A percentile compares a stretch with the other conserved stretches of the same genome.
Conservation (phyloP, 75 land plant genomes). For the Cryptomeria japonica region DNA sequence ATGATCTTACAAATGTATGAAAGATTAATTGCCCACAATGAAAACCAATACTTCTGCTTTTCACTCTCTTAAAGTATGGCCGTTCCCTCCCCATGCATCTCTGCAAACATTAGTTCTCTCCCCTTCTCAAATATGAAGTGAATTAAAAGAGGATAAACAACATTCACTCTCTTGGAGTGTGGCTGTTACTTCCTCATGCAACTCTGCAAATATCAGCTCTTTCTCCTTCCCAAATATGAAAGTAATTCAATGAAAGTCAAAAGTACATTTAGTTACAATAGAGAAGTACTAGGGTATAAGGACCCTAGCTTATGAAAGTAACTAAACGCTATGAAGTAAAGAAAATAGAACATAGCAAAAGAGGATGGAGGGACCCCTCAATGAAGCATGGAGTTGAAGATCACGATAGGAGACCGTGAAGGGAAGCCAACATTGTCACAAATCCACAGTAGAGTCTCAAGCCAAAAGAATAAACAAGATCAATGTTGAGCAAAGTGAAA, state of each 20-base stretch:
- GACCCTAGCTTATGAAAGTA: background rate
- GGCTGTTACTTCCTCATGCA: too few species aligned
- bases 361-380: background rate
- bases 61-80: too few species aligned
- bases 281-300: background rate
- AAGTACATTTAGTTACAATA: background rate
- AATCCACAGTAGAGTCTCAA: background rate
- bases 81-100: too few species aligned
- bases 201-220: too few species aligned
- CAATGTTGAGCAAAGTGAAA: background rate
- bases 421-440: background rate
- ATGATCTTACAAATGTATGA: background rate
- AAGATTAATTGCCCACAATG: background rate
- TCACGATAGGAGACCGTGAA: background rate
- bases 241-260: background rate
- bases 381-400: background rate
- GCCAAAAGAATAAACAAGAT: background rate
- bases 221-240: too few species aligned
- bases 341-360: background rate
- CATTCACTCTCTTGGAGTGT: too few species aligned
- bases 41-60: too few species aligned
- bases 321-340: background rate
- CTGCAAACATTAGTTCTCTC: background rate
- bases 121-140: too few species aligned
- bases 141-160: too few species aligned